Conservation (phyloP, 164 flowering plant species). For the Annona cherimola region DNA sequence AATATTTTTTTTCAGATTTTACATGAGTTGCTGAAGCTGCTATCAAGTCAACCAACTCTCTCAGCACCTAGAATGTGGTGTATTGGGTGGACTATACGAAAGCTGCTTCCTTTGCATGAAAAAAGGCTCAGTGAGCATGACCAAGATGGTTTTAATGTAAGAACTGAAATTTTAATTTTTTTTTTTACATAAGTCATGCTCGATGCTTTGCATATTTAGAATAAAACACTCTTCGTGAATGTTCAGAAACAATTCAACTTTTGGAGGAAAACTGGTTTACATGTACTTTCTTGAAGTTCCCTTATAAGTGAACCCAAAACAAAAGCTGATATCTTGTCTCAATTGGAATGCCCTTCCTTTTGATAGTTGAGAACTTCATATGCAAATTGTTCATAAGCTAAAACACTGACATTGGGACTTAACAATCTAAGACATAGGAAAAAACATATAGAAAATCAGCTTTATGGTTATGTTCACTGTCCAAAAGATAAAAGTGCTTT, state of each 20-base stretch:
- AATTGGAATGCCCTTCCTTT: background rate
- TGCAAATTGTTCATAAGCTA: background rate
- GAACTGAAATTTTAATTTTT: constrained; percentile 6
- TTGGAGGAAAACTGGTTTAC: no score
- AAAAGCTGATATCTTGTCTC: no score
- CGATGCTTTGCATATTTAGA: no score
- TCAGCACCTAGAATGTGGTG: constrained; percentile 36
- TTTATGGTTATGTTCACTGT: background rate
- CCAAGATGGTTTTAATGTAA: constrained; percentile 38
- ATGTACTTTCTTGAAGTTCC: no score
- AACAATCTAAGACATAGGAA: background rate
- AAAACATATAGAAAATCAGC: background rate
- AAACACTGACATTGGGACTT: no score
- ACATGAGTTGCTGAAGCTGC: constrained; percentile 36
- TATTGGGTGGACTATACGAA: constrained; percentile 53
- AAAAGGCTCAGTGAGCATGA: constrained; percentile 23
- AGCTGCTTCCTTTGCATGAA: constrained; percentile 32
- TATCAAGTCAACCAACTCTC: constrained; percentile 36
- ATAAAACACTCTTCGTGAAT: no score
- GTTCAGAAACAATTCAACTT: no score
- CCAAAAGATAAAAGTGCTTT: background rate
- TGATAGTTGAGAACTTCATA: background rate
- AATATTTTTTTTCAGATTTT: constrained; percentile 36
- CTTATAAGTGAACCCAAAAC: no score
- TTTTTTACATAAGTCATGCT: background rate